Base-by-base conservation (phyloP, 2,329 filamentous ascomycete genomes). In the Colletotrichum theobromicola region DNA sequence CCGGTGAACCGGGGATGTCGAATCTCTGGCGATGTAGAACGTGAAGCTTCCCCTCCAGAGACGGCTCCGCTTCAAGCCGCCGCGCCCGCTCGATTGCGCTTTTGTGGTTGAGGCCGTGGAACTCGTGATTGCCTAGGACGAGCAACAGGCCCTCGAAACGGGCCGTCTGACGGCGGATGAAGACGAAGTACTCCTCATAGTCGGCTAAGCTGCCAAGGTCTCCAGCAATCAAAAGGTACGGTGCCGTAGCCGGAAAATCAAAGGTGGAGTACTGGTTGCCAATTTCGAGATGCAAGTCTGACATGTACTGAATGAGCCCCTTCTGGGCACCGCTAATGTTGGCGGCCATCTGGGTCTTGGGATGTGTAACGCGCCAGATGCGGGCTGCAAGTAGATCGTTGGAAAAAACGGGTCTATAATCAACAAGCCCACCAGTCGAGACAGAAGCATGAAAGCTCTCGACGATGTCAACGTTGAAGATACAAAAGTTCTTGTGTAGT, bases 101-200 rank as follows among this genome's bases (percentile, higher is more conserved):
- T 2, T 83, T 79, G 66, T 85, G 83, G 50, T 81, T 82, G 37
- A 86, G 80, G 34, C 84, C 84, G 77, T 88, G 89, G 78, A 90
- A 90, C 77, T 90, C 89, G 77, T 90, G 88, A 77, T 90, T 90
- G 0, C 88, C 89, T 4, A 90, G 82, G 0, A 90, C 83, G 2
- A 89, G 79, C 65, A 89, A 86, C 4, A 90, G 84, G 15, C 34
- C 28, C 9, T 85, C 79, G 76, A 85, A 90, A 4, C 82, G 81
- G 21, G 79, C 75, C n/a, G 82, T 83, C 70, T 88, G 87, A 5
- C 76, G 76, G 12, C 79, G 75, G 26, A 90, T 82, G 75, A 90
- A 90, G 6, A 73, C 72, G 5, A 85, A 81, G 78, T 88, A 89
- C 2, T 72, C 78, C 5, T 86, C 83, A 76, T 88, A 87, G 77